These are phyloP conservation scores for Juglanconis oblonga DNA, from an alignment of 2,329 filamentous ascomycete species.

Conservation along the genomic window DNA sequence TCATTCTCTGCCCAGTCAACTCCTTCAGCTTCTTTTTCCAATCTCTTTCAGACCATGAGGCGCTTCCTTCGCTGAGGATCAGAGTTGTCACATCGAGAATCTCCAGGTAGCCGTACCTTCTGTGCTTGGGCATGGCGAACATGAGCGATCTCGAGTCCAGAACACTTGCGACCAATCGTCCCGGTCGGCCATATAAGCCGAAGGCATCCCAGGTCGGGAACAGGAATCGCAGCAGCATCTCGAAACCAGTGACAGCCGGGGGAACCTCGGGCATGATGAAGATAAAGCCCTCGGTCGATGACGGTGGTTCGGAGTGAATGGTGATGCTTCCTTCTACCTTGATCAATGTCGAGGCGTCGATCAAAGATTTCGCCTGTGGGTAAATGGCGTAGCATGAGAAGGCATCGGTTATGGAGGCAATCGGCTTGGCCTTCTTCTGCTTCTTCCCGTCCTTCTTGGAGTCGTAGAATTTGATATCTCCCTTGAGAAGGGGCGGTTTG, in stretches of 20 bases:
- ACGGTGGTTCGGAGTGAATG: slow-evolving; percentile 75
- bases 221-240: slow-evolving; percentile 89
- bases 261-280: slow-evolving; percentile 97
- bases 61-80: slow-evolving; percentile 74
- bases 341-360: slow-evolving; percentile 89
- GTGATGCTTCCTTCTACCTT: slow-evolving; percentile 92
- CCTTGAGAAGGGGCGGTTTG: slow-evolving; percentile 66
- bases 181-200: slow-evolving; percentile 84
- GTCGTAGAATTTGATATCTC: slow-evolving; percentile 94
- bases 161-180: slow-evolving; percentile 80
- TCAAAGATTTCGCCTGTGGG: slow-evolving; percentile 87
- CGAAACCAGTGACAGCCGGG: slow-evolving; percentile 89
- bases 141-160: slow-evolving; percentile 87
- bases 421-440: slow-evolving; percentile 80
- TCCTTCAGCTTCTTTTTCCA: slow-evolving; percentile 92
- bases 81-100: slow-evolving; percentile 78
- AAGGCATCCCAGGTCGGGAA: slow-evolving; percentile 96
- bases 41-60: slow-evolving; percentile 77
- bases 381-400: slow-evolving; percentile 95
- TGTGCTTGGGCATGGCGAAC: slow-evolving; percentile 94
- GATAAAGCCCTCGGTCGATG: slow-evolving; percentile 85
- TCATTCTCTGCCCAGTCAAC: slow-evolving; percentile 76
- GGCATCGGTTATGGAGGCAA: slow-evolving; percentile 86
- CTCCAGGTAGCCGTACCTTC: slow-evolving; percentile 87
- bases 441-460: slow-evolving; percentile 71